Conservation (phyloP, 306 rosid species). For the Canavalia ensiformis region DNA sequence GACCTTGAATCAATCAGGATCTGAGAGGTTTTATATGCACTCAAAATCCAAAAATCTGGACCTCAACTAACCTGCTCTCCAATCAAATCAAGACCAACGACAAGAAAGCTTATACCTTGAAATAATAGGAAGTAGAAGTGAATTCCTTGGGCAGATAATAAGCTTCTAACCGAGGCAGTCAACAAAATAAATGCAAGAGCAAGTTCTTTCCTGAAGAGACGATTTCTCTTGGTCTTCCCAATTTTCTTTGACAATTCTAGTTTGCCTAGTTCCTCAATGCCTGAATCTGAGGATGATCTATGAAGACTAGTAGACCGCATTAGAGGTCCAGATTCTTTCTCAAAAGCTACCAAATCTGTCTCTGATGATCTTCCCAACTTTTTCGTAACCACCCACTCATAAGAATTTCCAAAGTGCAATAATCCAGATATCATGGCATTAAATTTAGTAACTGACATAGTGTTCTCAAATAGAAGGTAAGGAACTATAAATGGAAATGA, state of each 20-base stretch:
- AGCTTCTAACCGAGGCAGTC: slow-evolving; percentile 88
- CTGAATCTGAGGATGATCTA: slow-evolving; percentile 91
- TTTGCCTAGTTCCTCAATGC: slow-evolving; percentile 79
- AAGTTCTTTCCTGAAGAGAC: slow-evolving; percentile 90
- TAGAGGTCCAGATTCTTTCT: slow-evolving; percentile 77
- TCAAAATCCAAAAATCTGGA: slow-evolving; percentile 38
- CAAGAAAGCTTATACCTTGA: slow-evolving; percentile 94
- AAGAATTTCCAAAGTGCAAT: slow-evolving; percentile 89
- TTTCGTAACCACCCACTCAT: slow-evolving; percentile 97
- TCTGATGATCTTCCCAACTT: slow-evolving; percentile 97
- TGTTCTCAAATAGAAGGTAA: slow-evolving; percentile 95
- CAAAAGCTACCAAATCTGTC: slow-evolving; percentile 79
- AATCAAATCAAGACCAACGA: slow-evolving; percentile 94
- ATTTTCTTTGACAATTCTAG: slow-evolving; percentile 73
- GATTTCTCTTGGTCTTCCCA: slow-evolving; percentile 77
- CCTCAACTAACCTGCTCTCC: slow-evolving; percentile 93
- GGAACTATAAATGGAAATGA: slow-evolving; percentile 95
- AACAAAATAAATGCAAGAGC: slow-evolving; percentile 88
- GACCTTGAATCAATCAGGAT: slow-evolving; percentile 49
- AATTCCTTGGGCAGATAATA: slow-evolving; percentile 97
- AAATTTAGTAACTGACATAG: slow-evolving; percentile 97
- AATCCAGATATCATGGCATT: slow-evolving; percentile 99
- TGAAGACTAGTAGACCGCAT: slow-evolving; percentile 61
- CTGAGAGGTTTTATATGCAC: slow-evolving; percentile 49
- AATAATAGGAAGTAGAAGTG: slow-evolving; percentile 96